Evolutionary conservation across 2,329 filamentous ascomycete species (phyloP), one percentile per base, ranked within the genome.

Genomic region (Westerdykella ornata): DNA sequence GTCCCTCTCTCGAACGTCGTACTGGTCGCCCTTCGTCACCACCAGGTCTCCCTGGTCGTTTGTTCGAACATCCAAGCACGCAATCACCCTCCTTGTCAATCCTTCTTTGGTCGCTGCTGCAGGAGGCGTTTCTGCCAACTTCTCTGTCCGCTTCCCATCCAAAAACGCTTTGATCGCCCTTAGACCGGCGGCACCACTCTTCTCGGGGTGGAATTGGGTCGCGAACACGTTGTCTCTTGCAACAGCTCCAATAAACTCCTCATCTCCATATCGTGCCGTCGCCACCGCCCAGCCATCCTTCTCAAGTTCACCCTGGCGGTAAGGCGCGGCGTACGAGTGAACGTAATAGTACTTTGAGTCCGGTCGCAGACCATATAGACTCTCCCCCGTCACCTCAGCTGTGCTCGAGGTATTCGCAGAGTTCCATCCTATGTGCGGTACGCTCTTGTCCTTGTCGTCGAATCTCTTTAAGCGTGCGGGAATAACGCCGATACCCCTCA

Each of bases 361-460:
- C 1, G 86, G 82, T 19, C 78, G 73, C 40, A 98, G 70, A 43
- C 85, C 88, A 65, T 90, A 96, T 43, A 97, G 77, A 52, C 73
- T 77, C 48, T 77, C 68, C 14, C 68, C 60, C 3, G 57, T 46
- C 53, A 60, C 47, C 41, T 63, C 45, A 65, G 70, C 45, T 56
- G 69, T 51, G 46, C 67, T 55, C 47, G 68, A 63, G 1, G 82
- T 80, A 55, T 82, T 82, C 34, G 94, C 92, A 53, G 82, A 88
- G 68, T 98, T 98, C 92, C 92, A 98, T 41, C 92, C 92, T 65
- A 98, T 98, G 69, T 98, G 94, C 30, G 92, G 92, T n/a, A 98
- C 94, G 29, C 88, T 82, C 70, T 97, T 97, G 56, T 78, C 72
- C 22, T 68, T 65, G 62, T 86, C 80, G 61, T 87, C 72, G 69